Evolutionary conservation across 768 basidiomycete species (phyloP), one percentile per base, ranked within the genome.

Genomic region (Crassisporium funariophilum): DNA sequence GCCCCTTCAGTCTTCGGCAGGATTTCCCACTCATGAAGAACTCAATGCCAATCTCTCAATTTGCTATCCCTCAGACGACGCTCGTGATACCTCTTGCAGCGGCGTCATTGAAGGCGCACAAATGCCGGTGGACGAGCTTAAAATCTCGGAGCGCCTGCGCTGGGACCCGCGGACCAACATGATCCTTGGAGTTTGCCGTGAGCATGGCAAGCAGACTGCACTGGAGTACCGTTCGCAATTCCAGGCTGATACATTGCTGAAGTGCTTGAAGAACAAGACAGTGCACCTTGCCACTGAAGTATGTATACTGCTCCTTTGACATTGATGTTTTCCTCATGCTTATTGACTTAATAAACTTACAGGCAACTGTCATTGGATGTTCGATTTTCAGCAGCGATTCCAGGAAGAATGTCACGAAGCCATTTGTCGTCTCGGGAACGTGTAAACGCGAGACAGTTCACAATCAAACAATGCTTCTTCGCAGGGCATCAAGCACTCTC

Each of bases 1-100:
- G 13, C 42, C 46, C 2, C 42, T 53, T 7, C 42, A 35, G 19
- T 13, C 52, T 10, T 53, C 51, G 10, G 22, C 47, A 17, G 35
- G 36, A 10, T 53, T 45, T 33, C 52, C 52, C 9, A 48, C 43
- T 6, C 6, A 5, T 10, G 23, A 8, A 7, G 46, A 52, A 33
- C 23, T 52, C 12, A 10, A n/a, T 3, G 13, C 34, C 12, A 53
- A 53, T 29, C 38, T 53, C n/a, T 2, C 12, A 1, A 12, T 12
- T 10, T 47, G 47, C 33, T 53, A 49, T 24, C 41, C n/a, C n/a
- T n/a, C n/a, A 41, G 3, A 16, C 13, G 27, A 7, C 27, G 29
- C 6, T 31, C 10, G 4, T 10, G 36, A 4, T 5, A 5, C 4
- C 16, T n/a, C 36, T 5, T n/a, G 9, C 15, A 17, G n/a, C 6